Evolutionary conservation across 73 alveolate genomes (phyloP), one percentile per base, ranked within the genome.

Genomic region (Halteria grandinella): DNA sequence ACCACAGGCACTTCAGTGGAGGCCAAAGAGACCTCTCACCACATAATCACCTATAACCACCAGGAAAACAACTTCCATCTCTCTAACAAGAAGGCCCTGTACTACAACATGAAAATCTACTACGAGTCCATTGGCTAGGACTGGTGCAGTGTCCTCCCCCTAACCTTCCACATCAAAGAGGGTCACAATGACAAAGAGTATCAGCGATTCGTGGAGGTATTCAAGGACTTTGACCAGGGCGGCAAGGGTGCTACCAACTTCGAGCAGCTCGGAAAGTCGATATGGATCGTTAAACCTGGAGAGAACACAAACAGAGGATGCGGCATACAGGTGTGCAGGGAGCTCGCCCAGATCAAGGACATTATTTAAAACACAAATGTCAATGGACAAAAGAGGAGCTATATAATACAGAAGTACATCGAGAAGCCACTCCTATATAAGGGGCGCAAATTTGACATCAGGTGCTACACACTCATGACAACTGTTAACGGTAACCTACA

Each of bases 371-470:
- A 45, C 31, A 45, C 81, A 3, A 20, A 45, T 27, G 69, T 50
- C 18, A 89, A 89, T 41, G 95, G 95, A 44, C 69, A 75, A 39
- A 77, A 66, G 59, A 85, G 91, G 24, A 79, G 96, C 1, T 89
- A 69, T 78, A 95, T 96, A 31, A 75, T 96, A 6, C 94, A 96
- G 81, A 90, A 95, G 73, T 96, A 96, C 79, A 91, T 96, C 57
- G 99, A 94, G 72, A 89, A 93, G 59, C 99, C 99, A 11, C 75
- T 96, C 29, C 88, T 96, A 20, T 89, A 92, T 62, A 83, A 96
- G 72, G 93, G 89, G 86, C 63, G 99, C 57, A 96, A 96, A 79
- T 96, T 96, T 78, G 99, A 96, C 71, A 95, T 96, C 25, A 80
- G 99, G 69, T 89, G 98, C 71, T 96, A 43, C 77, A 89, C 90